Evolutionary conservation across 345 rosid genomes (phyloP), one percentile per base, ranked within the genome.

Genomic region (Acer yangbiense): DNA sequence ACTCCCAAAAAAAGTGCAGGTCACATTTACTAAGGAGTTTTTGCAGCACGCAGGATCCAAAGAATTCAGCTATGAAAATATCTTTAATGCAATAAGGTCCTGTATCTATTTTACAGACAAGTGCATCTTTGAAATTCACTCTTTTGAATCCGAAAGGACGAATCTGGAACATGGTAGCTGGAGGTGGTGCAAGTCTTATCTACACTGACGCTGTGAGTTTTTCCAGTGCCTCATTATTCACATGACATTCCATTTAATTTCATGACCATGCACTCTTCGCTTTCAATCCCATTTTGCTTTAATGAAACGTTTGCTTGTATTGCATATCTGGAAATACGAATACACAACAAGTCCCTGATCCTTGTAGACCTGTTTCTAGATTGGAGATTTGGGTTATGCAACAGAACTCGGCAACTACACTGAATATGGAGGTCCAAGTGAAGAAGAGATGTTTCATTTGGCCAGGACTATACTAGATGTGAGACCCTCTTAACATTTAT

Each of bases 81-180:
- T 25, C 12, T n/a, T 75, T 12, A 72, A 32, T 58, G 68, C 13
- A 12, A 50, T 50, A 50, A 48, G 46, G 46, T 43, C 46, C 0
- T 78, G 54, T 71, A 64, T 72, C 76, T 9, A 27, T 78, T 44
- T 65, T 75, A 72, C 90, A 95, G 98, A 95, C 98, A 46, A 93
- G 97, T 83, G 90, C 98, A 65, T 95, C 98, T 76, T 82, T 95
- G 86, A 93, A 93, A 79, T 95, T 95, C 83, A 94, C 98, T 23
- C 90, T 94, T 72, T 81, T 94, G 90, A 94, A 94, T 76, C 90
- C 94, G n/a, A 93, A 90, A 81, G 98, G 98, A 69, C 91, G 95
- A 43, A 93, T 93, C 69, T 94, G 98, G 98, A 94, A 95, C 1
- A 94, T 93, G 98, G 98, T 94, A 60, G 98, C 98, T 79, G 98